Percentiles rank a stretch among this genome's conserved stretches.
phyloP scores from a whole-genome alignment of 805 yeast species.

The Kuraishia borneana region DNA sequence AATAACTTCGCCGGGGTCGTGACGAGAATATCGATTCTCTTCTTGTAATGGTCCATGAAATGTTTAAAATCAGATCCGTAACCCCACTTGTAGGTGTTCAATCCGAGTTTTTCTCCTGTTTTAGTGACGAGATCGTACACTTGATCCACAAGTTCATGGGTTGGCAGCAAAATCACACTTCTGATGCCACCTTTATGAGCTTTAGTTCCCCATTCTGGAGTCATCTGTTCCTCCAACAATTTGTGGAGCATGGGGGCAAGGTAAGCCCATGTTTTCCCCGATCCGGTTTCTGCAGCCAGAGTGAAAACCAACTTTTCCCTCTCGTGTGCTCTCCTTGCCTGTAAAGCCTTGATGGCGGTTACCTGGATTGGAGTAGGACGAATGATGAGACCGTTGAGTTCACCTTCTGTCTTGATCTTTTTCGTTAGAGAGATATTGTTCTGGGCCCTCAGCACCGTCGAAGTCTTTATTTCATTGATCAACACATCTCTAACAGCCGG shows the following conservation, averaged over 20 bases:
- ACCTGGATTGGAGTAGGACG: constrained; percentile 77
- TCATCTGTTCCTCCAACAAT: constrained; percentile 45
- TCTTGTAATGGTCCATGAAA: constrained; percentile 33
- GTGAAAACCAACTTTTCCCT: constrained; percentile 39
- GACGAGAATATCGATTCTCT: constrained; percentile 65
- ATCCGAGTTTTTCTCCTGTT: constrained; percentile 21
- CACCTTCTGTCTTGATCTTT: constrained; percentile 19
- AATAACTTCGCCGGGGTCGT: constrained; percentile 75
- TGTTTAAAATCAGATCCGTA: constrained; percentile 42
- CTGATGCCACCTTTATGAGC: constrained; percentile 37
- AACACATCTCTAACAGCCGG: constrained; percentile 58
- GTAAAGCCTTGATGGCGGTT: constrained; percentile 54
- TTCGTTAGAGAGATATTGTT: constrained; percentile 16
- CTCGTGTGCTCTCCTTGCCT: constrained; percentile 22
- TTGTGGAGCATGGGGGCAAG: constrained; percentile 64
- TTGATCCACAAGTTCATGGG: constrained; percentile 81
- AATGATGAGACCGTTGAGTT: constrained; percentile 24
- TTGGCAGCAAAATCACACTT: constrained; percentile 75
- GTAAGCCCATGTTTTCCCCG: constrained; percentile 94
- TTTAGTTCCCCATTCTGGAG: constrained; percentile 23
- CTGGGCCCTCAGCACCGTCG: constrained; percentile 28
- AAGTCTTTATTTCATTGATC: constrained; percentile 36
- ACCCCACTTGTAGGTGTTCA: constrained; percentile 51
- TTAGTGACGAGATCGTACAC: constrained; percentile 37
- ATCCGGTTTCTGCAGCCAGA: constrained; percentile 93